These are phyloP conservation scores for Collybiopsis confluens DNA, from an alignment of 768 basidiomycete genomes.

Conservation along the genomic window DNA sequence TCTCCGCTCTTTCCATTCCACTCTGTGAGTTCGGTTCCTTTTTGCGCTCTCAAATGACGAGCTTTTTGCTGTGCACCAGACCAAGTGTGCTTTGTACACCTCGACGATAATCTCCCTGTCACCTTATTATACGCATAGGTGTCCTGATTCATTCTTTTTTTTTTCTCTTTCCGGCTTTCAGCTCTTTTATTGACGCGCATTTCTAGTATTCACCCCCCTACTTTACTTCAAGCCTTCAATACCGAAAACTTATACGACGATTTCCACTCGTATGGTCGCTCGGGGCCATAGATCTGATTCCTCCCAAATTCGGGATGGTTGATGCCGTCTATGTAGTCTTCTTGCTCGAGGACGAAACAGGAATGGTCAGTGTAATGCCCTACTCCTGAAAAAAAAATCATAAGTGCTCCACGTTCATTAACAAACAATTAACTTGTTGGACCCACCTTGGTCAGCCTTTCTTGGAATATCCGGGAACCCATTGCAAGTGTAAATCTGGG, in stretches of 20 bases:
- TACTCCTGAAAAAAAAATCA: too few species aligned
- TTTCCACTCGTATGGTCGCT: constrained; percentile 33
- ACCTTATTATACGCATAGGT: constrained; percentile 47
- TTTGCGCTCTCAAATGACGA: constrained; percentile 33
- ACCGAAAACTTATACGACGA: constrained; percentile 36
- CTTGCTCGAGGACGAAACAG: constrained; percentile 42
- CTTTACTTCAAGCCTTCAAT: background rate
- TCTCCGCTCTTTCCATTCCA: constrained; percentile 5
- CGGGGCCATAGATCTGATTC: constrained; percentile 40
- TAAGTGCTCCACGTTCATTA: too few species aligned
- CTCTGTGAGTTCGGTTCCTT: constrained; percentile 16
- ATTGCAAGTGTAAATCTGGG: constrained; percentile 38
- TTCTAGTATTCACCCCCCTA: constrained; percentile 1
- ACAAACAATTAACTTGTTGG: too few species aligned
- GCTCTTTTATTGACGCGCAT: background rate
- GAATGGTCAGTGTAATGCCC: constrained; percentile 32
- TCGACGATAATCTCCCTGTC: constrained; percentile 45
- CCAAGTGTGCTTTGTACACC: constrained; percentile 38
- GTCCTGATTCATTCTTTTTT: constrained; percentile 35
- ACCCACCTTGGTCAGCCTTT: constrained; percentile 39
- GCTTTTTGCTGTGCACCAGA: constrained; percentile 55
- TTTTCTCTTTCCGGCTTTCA: background rate
- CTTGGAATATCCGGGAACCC: constrained; percentile 33
- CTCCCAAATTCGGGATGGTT: constrained; percentile 43
- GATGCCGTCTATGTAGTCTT: constrained; percentile 41